Conservation (phyloP, 768 basidiomycete genomes). For the Amanita rubescens region DNA sequence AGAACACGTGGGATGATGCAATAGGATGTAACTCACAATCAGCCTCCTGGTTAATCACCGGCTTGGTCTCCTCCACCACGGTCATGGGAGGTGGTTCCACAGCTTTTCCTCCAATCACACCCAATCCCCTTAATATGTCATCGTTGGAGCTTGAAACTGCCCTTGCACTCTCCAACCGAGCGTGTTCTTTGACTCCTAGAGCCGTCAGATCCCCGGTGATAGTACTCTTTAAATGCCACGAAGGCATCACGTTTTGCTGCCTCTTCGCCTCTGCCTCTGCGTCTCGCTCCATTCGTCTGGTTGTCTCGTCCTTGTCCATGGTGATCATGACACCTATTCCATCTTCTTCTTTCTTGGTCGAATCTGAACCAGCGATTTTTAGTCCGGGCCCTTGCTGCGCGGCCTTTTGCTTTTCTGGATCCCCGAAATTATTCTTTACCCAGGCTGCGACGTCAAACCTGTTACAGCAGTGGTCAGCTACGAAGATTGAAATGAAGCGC, state of each 20-base stretch:
- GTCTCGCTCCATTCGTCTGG: conserved; percentile 64
- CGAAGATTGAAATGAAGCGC: not conserved
- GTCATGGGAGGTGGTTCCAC: conserved; percentile 9
- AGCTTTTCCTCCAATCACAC: conserved; percentile 39
- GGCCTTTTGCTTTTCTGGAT: conserved; percentile 52
- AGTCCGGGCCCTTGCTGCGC: conserved; percentile 47
- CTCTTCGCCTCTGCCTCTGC: conserved; percentile 79
- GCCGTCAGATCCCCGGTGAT: conserved; percentile 90
- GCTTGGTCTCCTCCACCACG: conserved; percentile 28
- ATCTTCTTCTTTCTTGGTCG: conserved; percentile 57
- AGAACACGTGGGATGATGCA: not conserved
- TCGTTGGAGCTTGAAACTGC: conserved; percentile 47
- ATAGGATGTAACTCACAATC: conserved; percentile 46
- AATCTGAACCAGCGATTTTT: conserved; percentile 68
- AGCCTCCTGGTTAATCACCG: conserved; percentile 45
- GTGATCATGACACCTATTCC: conserved; percentile 82
- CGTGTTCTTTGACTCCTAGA: conserved; percentile 69
- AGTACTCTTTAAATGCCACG: conserved; percentile 95
- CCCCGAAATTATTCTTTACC: conserved; percentile 67
- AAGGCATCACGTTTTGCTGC: conserved; percentile 85
- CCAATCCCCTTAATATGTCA: conserved; percentile 64
- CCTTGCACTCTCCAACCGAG: conserved; percentile 36
- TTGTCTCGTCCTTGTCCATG: conserved; percentile 82
- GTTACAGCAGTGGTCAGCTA: conserved; percentile 4
- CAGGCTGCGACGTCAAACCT: conserved; percentile 82